phyloP scores from a whole-genome alignment of 345 rosid species.

The Isatis tinctoria region DNA sequence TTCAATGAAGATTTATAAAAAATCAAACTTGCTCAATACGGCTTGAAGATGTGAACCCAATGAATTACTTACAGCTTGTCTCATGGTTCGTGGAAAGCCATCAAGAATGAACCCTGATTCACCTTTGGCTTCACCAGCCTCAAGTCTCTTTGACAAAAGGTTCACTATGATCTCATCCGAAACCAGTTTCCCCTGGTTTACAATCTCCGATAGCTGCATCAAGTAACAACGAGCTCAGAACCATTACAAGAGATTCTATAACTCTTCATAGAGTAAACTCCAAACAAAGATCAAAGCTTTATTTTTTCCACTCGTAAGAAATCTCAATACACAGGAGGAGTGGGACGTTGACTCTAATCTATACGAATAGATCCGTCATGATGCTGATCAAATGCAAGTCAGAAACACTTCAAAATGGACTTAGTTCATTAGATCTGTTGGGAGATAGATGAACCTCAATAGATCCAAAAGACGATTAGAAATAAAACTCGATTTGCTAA shows the following conservation, averaged over 20 bases:
- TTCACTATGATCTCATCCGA: constrained; percentile 75
- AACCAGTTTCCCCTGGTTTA: constrained; percentile 80
- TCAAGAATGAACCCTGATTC: constrained; percentile 93
- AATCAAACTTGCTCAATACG: neutral
- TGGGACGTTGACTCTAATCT: neutral
- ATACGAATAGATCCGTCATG: neutral
- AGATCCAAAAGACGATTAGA: constrained; percentile 11
- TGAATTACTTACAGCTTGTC: constrained; percentile 70
- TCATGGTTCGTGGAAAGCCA: constrained; percentile 91
- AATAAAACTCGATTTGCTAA: neutral
- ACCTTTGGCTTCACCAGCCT: constrained; percentile 76
- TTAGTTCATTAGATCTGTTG: constrained; percentile 12
- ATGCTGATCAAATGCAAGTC: neutral
- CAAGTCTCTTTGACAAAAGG: constrained; percentile 74
- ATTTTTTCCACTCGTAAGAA: neutral
- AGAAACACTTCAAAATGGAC: neutral
- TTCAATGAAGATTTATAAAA: neutral
- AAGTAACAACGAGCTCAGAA: neutral
- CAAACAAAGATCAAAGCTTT: neutral
- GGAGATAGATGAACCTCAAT: neutral
- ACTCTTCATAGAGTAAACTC: neutral
- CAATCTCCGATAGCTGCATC: constrained; percentile 71
- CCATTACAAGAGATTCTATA: neutral
- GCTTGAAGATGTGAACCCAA: neutral
- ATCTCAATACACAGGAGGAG: neutral